Evolutionary conservation across 805 yeast genomes (phyloP).

Genomic region (Sporopachydermia lactativora): DNA sequence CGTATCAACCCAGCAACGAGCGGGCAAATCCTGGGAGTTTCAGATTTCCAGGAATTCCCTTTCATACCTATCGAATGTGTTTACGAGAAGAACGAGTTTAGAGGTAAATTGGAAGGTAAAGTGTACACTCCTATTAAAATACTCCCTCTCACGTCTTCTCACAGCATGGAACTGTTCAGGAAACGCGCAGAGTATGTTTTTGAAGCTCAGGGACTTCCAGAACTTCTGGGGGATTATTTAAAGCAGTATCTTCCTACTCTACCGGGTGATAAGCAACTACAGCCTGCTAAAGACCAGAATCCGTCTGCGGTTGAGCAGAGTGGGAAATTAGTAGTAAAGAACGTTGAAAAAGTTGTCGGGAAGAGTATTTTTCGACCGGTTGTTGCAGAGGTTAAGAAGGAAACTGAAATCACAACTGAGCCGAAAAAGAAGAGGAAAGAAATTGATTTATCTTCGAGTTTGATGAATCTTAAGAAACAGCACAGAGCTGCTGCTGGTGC

Average conservation of each 20-base stretch:
- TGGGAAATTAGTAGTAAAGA: background rate
- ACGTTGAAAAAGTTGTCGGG: background rate
- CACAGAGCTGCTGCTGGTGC: background rate
- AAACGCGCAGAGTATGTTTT: background rate
- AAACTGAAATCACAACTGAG: background rate
- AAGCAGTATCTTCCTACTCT: background rate
- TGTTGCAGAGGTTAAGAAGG: background rate
- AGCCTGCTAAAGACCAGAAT: no score
- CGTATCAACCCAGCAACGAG: background rate
- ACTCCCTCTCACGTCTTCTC: background rate
- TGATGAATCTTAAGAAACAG: background rate
- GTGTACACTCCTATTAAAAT: background rate
- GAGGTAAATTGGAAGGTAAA: conserved; percentile 1
- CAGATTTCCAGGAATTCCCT: background rate
- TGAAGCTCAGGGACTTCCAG: background rate
- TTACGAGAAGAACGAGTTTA: background rate
- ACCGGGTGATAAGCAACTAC: background rate
- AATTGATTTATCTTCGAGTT: background rate
- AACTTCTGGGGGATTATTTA: background rate
- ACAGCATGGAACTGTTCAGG: background rate
- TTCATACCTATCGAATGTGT: conserved; percentile 1
- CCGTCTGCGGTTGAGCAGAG: background rate
- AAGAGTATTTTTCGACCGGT: no score
- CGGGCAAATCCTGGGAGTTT: background rate
- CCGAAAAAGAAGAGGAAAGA: background rate